Base-by-base conservation (phyloP, 257 asterid species). In the Jasminum sambac region DNA sequence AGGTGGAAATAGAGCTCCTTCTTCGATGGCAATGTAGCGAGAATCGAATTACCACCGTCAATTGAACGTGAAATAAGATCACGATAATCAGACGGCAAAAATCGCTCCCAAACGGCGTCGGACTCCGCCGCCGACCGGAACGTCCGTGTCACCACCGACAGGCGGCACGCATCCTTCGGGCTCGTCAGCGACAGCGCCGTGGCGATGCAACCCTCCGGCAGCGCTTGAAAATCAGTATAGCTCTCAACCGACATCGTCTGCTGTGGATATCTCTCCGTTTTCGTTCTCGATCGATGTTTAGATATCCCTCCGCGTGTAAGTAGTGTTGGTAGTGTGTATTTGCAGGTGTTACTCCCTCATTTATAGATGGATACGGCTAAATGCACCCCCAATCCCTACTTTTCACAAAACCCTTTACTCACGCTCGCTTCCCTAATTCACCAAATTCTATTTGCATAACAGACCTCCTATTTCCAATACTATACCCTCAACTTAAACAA, bases 131-230 rank as follows among this genome's bases (percentile, higher is more conserved):
- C 94, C 17, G 91, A 78, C 10, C 89, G 85, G 77, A 90, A 90
- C 7, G 79, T 71, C 25, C 92, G 72, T 13, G 81, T 82, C 6
- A 93, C 91, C 66, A 60, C 41, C 21, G 94, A 81, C 5, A 90
- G 72, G 80, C 92, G 84, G 78, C 96, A 81, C 0, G 85, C 92
- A 43, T 90, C 97, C 74, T 71, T 79, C 0, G 98, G 98, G 78
- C 69, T 86, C 12, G 97, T 90, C 42, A 93, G 69, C 19, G 97
- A 82, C 23, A 93, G 70, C 6, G 84, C 87, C 41, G 74, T 69
- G 43, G 95, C 94, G 68, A 88, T 79, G 79, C 97, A 90, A 50
- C 84, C 96, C 76, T 88, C 97, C 3, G 98, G 96, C 59, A 93
- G 80, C 38, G 76, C 81, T 66, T 67, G 70, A 40, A 86, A 68